Evolutionary conservation across 2,329 filamentous ascomycete genomes (phyloP).

Genomic region (Penicillium capsulatum): DNA sequence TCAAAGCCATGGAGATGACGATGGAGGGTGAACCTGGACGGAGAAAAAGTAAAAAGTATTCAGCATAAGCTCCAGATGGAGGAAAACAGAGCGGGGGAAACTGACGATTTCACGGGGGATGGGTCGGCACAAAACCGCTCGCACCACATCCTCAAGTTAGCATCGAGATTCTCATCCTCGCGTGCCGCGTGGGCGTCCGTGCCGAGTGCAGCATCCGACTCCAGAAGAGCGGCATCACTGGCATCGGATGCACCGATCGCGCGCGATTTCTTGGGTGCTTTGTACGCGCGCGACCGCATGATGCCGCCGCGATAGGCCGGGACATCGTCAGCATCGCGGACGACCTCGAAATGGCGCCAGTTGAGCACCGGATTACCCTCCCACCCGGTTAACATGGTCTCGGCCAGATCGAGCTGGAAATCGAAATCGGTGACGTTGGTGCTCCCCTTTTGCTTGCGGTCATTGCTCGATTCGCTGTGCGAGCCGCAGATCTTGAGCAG

Average conservation of each 20-base stretch:
- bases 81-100: neutral
- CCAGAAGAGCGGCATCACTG: conserved; percentile 15
- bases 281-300: conserved; percentile 14
- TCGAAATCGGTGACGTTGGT: conserved; percentile 17
- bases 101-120: conserved; percentile 37
- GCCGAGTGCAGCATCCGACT: conserved; percentile 2
- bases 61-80: neutral
- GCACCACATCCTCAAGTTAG: conserved; percentile 29
- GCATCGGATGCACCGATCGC: conserved; percentile 3
- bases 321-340: conserved; percentile 12
- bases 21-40: conserved; percentile 28
- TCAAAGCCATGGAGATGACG: conserved; percentile 33
- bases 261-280: conserved; percentile 6
- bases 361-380: conserved; percentile 4
- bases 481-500: conserved; percentile 15
- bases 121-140: conserved; percentile 36
- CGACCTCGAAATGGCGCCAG: conserved; percentile 13
- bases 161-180: conserved; percentile 3
- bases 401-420: conserved; percentile 20
- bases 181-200: neutral
- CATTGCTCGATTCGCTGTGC: conserved; percentile 14
- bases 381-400: conserved; percentile 24
- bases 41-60: neutral
- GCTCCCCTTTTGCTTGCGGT: conserved; percentile 13
- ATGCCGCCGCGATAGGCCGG: conserved; percentile 19